Conservation (phyloP, 331 rosid genomes). For the Acacia pycnantha region DNA sequence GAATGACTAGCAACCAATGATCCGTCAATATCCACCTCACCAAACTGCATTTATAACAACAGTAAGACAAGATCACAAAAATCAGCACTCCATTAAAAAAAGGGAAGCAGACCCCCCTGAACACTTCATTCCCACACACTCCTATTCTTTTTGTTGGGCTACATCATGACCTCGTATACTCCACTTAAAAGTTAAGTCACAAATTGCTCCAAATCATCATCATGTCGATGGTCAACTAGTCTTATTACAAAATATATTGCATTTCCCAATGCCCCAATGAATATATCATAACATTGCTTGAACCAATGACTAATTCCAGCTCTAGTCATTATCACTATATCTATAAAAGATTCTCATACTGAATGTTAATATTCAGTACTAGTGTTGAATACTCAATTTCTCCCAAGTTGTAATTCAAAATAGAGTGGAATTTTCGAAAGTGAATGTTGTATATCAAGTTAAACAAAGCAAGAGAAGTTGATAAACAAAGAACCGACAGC, state of each 20-base stretch:
- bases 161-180: neutral
- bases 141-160: neutral
- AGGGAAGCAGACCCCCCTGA: neutral
- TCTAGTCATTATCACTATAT: neutral
- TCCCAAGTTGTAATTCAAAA: neutral
- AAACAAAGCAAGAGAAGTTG: neutral
- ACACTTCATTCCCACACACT: neutral
- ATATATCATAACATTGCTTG: neutral
- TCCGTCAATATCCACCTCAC: conserved; percentile 96
- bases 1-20: conserved; percentile 93
- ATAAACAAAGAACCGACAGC: neutral
- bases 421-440: neutral
- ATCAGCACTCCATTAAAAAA: neutral
- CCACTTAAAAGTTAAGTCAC: neutral
- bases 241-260: neutral
- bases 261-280: neutral
- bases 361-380: neutral
- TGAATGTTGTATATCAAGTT: neutral
- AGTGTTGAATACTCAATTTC: neutral
- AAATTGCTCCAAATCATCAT: neutral
- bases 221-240: neutral
- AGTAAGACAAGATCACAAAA: neutral
- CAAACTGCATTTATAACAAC: conserved; percentile 67
- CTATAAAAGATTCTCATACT: neutral
- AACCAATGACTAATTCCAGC: neutral